Base-by-base conservation (phyloP, 208 protist species). In the Angomonas deanei region DNA sequence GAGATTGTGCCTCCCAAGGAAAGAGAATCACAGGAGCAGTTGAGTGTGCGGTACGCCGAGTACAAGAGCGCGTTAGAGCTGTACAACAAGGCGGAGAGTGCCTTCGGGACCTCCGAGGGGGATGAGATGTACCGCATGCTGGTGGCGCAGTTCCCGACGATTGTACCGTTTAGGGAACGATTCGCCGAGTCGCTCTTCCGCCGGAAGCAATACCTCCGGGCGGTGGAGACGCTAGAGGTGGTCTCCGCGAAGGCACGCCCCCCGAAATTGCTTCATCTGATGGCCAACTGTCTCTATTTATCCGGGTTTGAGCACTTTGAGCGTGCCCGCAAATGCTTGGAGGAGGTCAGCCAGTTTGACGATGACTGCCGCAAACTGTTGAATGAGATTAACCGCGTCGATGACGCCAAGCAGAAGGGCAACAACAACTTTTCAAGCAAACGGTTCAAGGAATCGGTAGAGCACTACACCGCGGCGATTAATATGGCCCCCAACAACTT, bases 221-320 rank as follows among this genome's bases (percentile, higher is more conserved):
- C 84, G 0, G 76, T 84, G 21, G 84, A 93, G 56, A 68, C 73
- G 39, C 71, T 93, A 21, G 82, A 91, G 47, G 82, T 76, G 15
- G 64, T 92, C 11, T 58, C 80, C 15, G 28, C 61, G 13, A 76
- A 76, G n/a, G 54, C 73, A 8, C 74, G 85, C 24, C 76, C 85
- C 15, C 80, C 86, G 26, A 53, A 64, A n/a, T 55, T 88, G 58
- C 79, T 61, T 56, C 64, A 76, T 24, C 71, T 85, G 33, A 78
- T 95, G 76, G 82, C 83, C 3, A 67, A 79, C 32, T 87, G 86
- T 58, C 68, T 91, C n/a, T 95, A 87, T 64, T 56, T 85, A 11
- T 87, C 75, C 27, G 89, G 89, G 4, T 95, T 95, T 73, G 89
- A 92, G 66, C 69, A 80, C 66, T 93, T 95, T 73, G 82, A 95